Percentiles rank a stretch among this genome's conserved stretches.
Conservation (phyloP, 192 early-diverging fungal genomes). For the Nowakowskiella sp. region DNA sequence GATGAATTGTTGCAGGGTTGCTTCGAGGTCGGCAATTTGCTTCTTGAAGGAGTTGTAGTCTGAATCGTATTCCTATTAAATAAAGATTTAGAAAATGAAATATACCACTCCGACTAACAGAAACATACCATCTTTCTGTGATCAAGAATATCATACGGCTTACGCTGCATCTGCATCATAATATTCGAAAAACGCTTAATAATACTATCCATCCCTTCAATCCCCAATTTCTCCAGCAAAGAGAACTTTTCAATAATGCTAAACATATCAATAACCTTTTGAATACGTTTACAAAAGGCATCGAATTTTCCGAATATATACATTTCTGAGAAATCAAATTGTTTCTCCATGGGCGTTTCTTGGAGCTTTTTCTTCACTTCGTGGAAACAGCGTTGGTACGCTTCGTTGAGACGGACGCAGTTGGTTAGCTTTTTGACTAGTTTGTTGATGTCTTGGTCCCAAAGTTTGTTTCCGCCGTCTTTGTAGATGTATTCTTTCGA, state of each 20-base stretch:
- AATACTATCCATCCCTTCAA: slow-evolving; percentile 57
- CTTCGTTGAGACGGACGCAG: slow-evolving; percentile 53
- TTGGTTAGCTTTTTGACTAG: slow-evolving; percentile 48
- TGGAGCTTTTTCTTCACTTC: slow-evolving; percentile 54
- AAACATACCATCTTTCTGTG: slow-evolving; percentile 51
- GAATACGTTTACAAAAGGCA: slow-evolving; percentile 61
- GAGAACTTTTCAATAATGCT: slow-evolving; percentile 59
- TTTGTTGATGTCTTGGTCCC: slow-evolving; percentile 50
- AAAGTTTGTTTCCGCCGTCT: slow-evolving; percentile 53
- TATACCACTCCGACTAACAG: too few relatives aligned
- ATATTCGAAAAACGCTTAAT: slow-evolving; percentile 56
- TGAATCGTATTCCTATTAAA: slow-evolving; percentile 48
- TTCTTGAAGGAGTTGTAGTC: slow-evolving; percentile 59
- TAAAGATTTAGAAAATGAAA: neutral
- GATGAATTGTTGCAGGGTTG: slow-evolving; percentile 54
- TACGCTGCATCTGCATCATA: slow-evolving; percentile 52
- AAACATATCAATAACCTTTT: slow-evolving; percentile 64
- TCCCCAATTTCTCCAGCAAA: slow-evolving; percentile 42
- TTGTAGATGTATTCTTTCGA: slow-evolving; percentile 64
- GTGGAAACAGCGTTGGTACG: slow-evolving; percentile 54
- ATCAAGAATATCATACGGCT: slow-evolving; percentile 61
- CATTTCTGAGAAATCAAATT: slow-evolving; percentile 63
- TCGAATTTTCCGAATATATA: slow-evolving; percentile 66
- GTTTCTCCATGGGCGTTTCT: slow-evolving; percentile 55
- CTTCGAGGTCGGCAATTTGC: slow-evolving; percentile 54